Evolutionary conservation across 495 filamentous ascomycete species (phyloP).

Genomic region (Penicillium coprophilum): DNA sequence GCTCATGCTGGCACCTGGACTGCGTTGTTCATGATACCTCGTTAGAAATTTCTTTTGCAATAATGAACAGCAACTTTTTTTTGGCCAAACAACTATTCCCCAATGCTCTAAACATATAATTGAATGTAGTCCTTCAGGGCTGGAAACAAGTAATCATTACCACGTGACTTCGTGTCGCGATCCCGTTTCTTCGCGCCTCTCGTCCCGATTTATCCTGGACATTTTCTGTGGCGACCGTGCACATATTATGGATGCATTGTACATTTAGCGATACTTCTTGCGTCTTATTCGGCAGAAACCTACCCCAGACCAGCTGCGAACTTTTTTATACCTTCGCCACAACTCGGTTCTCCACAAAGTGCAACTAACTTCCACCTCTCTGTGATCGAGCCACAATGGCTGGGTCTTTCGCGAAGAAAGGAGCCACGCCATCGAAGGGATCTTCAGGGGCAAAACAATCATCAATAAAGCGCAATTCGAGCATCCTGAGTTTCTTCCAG

Average conservation of each 20-base stretch:
- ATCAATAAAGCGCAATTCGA: conserved; percentile 59
- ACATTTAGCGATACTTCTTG: background rate
- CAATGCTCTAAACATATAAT: background rate
- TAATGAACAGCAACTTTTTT: conserved; percentile 9
- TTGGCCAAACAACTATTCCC: background rate
- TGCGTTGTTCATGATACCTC: conserved; percentile 13
- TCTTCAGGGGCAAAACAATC: conserved; percentile 9
- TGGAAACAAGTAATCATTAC: background rate
- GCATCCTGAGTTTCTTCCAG: conserved; percentile 81
- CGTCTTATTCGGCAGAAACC: background rate
- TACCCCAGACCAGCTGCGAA: background rate
- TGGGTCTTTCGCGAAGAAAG: conserved; percentile 25
- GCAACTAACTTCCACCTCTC: background rate
- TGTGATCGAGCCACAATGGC: conserved; percentile 19
- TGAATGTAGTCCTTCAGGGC: background rate
- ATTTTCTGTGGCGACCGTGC: background rate
- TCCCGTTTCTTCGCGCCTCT: conserved; percentile 10
- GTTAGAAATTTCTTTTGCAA: conserved; percentile 11
- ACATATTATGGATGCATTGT: conserved; percentile 10
- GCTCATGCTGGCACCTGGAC: conserved; percentile 7
- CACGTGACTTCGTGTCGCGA: conserved; percentile 46
- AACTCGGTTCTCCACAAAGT: background rate
- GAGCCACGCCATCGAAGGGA: conserved; percentile 32
- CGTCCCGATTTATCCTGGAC: background rate
- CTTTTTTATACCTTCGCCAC: background rate